Conservation (phyloP, 805 yeast genomes). For the Cyberlindnera misumaiensis region DNA sequence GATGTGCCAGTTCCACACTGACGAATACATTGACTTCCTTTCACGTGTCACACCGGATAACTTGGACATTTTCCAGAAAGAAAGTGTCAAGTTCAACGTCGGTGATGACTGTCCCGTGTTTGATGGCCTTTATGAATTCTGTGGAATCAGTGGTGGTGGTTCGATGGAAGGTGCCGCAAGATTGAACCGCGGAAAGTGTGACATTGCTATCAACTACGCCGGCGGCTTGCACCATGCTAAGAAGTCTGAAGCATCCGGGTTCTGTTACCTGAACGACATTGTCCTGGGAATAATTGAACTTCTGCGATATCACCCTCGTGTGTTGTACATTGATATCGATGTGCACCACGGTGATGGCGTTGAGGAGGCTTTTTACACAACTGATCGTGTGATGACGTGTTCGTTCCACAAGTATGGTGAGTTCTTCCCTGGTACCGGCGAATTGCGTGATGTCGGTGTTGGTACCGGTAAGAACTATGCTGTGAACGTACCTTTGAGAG, state of each 20-base stretch:
- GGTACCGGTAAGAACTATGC: conserved; percentile 80
- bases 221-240: conserved; percentile 95
- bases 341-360: conserved; percentile 96
- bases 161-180: conserved; percentile 87
- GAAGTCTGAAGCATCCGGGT: conserved; percentile 83
- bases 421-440: conserved; percentile 92
- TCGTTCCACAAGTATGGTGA: conserved; percentile 91
- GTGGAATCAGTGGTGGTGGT: conserved; percentile 81
- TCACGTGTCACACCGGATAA: conserved; percentile 91
- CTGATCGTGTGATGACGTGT: conserved; percentile 86
- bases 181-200: conserved; percentile 74
- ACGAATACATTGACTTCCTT: conserved; percentile 90
- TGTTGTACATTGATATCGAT: conserved; percentile 82
- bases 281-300: conserved; percentile 78
- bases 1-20: conserved; percentile 97
- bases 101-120: conserved; percentile 92
- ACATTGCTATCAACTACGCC: conserved; percentile 88
- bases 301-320: conserved; percentile 78
- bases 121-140: conserved; percentile 70
- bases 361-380: conserved; percentile 87
- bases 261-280: conserved; percentile 86
- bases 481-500: conserved; percentile 80
- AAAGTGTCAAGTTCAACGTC: conserved; percentile 86
- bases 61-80: conserved; percentile 78
- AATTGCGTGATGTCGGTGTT: conserved; percentile 75